These are phyloP conservation scores for Bonia amplexicaulis DNA, from an alignment of 176 grass and related monocot genomes.

Conservation along the genomic window DNA sequence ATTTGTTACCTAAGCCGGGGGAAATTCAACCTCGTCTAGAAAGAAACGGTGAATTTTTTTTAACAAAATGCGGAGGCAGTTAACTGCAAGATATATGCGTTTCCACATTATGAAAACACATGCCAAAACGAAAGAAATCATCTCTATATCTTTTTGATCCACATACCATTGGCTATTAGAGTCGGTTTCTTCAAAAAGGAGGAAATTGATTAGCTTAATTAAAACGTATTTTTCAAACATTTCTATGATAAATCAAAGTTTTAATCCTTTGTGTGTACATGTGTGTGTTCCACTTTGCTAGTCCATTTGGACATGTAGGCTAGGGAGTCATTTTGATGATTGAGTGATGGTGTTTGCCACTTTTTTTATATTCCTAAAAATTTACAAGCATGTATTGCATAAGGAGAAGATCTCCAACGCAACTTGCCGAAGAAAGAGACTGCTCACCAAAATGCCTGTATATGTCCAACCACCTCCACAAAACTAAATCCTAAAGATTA, in stretches of 20 bases:
- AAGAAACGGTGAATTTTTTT: no score
- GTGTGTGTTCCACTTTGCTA: neutral
- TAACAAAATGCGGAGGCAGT: neutral
- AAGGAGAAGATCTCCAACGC: neutral
- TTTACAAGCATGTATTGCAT: neutral
- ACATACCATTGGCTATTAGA: neutral
- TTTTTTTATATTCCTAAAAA: neutral
- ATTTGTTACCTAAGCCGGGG: no score
- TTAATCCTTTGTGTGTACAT: neutral
- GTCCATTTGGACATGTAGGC: neutral
- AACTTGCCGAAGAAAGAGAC: neutral
- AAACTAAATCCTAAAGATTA: neutral
- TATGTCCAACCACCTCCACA: conserved; percentile 11
- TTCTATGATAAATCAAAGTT: neutral
- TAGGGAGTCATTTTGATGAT: neutral
- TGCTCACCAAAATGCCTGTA: neutral
- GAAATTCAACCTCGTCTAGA: no score
- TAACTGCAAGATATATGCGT: neutral
- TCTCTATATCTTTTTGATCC: neutral
- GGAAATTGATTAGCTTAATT: neutral
- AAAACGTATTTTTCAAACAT: neutral
- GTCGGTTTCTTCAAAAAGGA: neutral
- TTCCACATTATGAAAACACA: neutral
- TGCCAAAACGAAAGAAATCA: neutral
- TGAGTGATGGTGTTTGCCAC: neutral